Evolutionary conservation across 2,329 filamentous ascomycete genomes (phyloP).

Genomic region (Neoscytalidium dimidiatum): DNA sequence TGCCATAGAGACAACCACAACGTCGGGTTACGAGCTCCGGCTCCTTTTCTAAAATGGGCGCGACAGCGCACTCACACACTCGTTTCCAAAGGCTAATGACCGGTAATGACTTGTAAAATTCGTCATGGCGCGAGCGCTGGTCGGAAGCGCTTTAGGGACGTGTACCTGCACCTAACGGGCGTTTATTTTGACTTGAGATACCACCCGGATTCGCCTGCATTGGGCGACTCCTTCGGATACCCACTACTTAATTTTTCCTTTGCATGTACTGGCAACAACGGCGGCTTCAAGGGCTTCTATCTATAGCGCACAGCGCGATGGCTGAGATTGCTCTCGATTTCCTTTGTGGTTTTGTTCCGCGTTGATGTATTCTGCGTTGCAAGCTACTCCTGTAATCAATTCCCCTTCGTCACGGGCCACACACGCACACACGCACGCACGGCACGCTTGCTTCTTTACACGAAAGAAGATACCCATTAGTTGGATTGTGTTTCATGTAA

Average conservation of each 20-base stretch:
- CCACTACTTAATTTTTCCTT: constrained; percentile 16
- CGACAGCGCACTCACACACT: background rate
- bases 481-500: constrained; percentile 12
- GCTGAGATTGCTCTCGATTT: constrained; percentile 14
- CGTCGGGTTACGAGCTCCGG: constrained; percentile 51
- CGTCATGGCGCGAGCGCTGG: constrained; percentile 18
- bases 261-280: constrained; percentile 16
- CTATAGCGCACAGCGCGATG: constrained; percentile 6
- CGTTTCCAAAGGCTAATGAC: constrained; percentile 16
- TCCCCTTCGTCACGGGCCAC: background rate
- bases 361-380: constrained; percentile 11
- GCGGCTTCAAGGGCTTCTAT: constrained; percentile 9
- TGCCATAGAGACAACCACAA: constrained; percentile 45
- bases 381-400: constrained; percentile 1
- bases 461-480: constrained; percentile 17
- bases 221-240: constrained; percentile 16
- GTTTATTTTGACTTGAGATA: constrained; percentile 18
- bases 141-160: constrained; percentile 17
- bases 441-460: constrained; percentile 13
- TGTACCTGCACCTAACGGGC: constrained; percentile 16
- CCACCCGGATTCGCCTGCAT: constrained; percentile 11
- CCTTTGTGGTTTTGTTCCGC: constrained; percentile 2
- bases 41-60: constrained; percentile 44
- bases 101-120: constrained; percentile 18
- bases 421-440: too few relatives aligned